A percentile compares a stretch with the other conserved stretches of the same genome.
Evolutionary conservation across 1,284 basidiomycete genomes (phyloP).

Genomic region (Microbotryomycetes sp.): DNA sequence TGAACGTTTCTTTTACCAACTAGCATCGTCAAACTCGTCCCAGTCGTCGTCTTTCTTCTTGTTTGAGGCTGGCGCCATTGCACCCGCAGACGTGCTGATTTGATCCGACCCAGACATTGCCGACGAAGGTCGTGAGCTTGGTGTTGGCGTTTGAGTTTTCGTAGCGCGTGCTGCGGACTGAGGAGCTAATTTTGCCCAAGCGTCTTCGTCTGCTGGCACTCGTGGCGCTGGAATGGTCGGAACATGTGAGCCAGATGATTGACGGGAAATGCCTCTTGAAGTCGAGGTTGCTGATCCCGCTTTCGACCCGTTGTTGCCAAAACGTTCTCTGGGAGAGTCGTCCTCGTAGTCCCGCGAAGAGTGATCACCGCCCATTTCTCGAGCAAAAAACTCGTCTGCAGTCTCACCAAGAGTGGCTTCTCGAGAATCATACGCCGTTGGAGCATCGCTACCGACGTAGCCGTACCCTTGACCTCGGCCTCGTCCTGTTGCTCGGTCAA

Average conservation of each 20-base stretch:
- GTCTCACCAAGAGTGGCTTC: not conserved
- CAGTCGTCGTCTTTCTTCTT: constrained; percentile 5
- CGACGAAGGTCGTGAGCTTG: not conserved
- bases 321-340: not conserved
- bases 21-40: not conserved
- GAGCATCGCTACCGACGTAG: constrained; percentile 7
- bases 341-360: not conserved
- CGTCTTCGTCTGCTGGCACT: not conserved
- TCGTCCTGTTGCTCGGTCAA: constrained; percentile 29
- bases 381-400: not conserved
- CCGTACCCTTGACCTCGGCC: constrained; percentile 26
- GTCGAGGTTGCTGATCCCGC: too few species aligned
- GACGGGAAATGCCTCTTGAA: too few species aligned
- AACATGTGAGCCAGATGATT: constrained; percentile 3
- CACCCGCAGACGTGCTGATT: not conserved
- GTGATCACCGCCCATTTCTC: not conserved
- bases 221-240: constrained; percentile 5
- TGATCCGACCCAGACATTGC: not conserved
- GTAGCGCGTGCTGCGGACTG: not conserved
- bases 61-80: not conserved
- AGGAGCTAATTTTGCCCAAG: constrained; percentile 1
- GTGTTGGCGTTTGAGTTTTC: not conserved
- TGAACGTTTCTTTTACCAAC: not conserved
- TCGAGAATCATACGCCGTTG: not conserved
- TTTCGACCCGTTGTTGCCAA: constrained; percentile 10